Evolutionary conservation across 805 yeast genomes (phyloP).

Genomic region (Wickerhamomyces hampshirensis): DNA sequence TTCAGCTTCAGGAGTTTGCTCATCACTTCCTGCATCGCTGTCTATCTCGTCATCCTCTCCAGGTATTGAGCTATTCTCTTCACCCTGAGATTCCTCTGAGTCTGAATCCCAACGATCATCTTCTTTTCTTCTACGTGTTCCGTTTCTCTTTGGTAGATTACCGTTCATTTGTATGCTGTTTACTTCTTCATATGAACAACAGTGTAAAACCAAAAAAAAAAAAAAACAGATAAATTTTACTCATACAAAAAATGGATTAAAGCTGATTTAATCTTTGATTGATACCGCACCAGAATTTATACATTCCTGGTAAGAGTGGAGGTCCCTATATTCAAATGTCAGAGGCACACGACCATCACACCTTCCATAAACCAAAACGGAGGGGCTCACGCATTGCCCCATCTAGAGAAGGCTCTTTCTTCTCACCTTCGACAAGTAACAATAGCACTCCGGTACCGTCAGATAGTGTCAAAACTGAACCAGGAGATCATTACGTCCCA

Average conservation of each 20-base stretch:
- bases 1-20: background rate
- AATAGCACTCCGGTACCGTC: too few species aligned
- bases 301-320: too few species aligned
- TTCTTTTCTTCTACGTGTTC: background rate
- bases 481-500: conserved; percentile 44
- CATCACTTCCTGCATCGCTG: conserved; percentile 3
- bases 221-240: background rate
- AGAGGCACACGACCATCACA: background rate
- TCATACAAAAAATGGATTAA: too few species aligned
- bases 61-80: background rate
- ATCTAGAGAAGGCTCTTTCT: conserved; percentile 12
- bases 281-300: too few species aligned
- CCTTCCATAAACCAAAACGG: background rate
- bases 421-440: too few species aligned
- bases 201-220: background rate
- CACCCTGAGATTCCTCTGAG: conserved; percentile 6
- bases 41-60: background rate
- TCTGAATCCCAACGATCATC: background rate
- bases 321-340: conserved; percentile 18
- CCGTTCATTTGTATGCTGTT: background rate
- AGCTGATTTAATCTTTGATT: too few species aligned
- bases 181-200: too few species aligned
- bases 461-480: conserved; percentile 1
- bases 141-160: background rate
- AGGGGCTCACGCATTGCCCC: conserved; percentile 15